Percentiles rank a stretch among this genome's conserved stretches.
Conservation (phyloP, 2,329 filamentous ascomycete species). For the Ambrosiella beaveri region DNA sequence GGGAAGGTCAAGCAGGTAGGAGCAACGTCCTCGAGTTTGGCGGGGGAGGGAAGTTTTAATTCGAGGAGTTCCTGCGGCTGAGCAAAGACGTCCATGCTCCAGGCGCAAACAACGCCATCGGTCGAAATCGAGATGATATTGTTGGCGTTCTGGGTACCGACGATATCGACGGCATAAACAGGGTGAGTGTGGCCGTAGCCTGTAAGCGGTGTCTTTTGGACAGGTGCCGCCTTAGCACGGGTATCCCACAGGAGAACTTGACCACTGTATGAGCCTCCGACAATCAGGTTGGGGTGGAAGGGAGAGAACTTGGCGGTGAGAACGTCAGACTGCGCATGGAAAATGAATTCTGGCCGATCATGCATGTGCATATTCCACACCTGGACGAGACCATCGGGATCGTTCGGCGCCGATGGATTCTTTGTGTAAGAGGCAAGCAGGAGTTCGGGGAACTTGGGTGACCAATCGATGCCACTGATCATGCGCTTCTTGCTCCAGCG, state of each 20-base stretch:
- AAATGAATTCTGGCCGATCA: conserved; percentile 86
- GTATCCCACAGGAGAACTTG: conserved; percentile 97
- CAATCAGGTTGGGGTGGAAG: conserved; percentile 88
- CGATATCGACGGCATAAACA: conserved; percentile 86
- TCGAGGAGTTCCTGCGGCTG: conserved; percentile 91
- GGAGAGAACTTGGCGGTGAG: conserved; percentile 95
- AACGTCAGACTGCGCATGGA: conserved; percentile 91
- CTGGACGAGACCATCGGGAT: conserved; percentile 82
- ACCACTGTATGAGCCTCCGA: conserved; percentile 90
- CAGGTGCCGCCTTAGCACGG: conserved; percentile 69
- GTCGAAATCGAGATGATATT: conserved; percentile 97
- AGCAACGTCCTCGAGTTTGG: conserved; percentile 75
- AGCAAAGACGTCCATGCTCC: conserved; percentile 95
- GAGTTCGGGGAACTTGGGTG: conserved; percentile 84
- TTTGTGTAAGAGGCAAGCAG: conserved; percentile 93
- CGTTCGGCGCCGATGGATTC: conserved; percentile 84
- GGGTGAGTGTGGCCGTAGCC: conserved; percentile 92
- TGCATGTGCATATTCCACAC: conserved; percentile 96
- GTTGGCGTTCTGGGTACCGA: conserved; percentile 95
- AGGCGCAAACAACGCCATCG: conserved; percentile 89
- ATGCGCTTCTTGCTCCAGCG: conserved; percentile 95
- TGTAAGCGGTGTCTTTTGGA: conserved; percentile 90
- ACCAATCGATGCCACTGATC: conserved; percentile 91
- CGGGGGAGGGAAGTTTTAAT: conserved; percentile 66
- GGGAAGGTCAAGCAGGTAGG: conserved; percentile 93